These are phyloP conservation scores for Yamadazyma spencermartinsiae DNA, from an alignment of 1,139 yeast species.

Conservation along the genomic window DNA sequence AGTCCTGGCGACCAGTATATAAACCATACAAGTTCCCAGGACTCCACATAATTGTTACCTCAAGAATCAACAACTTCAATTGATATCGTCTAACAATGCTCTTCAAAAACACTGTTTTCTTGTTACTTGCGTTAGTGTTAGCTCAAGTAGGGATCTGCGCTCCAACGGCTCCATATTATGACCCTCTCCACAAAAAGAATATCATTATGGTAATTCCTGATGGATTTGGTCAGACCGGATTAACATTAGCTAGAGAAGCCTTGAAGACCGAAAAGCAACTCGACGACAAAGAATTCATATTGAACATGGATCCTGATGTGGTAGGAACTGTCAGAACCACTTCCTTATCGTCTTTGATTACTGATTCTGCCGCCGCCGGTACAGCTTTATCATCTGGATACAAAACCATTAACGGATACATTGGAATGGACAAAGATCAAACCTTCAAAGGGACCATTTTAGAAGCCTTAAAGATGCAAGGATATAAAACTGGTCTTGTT, in stretches of 20 bases:
- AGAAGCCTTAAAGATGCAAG: constrained; percentile 78
- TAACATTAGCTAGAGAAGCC: constrained; percentile 72
- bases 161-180: constrained; percentile 7
- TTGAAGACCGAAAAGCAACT: constrained; percentile 57
- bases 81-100: no score
- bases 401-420: constrained; percentile 82
- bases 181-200: constrained; percentile 33
- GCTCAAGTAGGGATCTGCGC: constrained; percentile 3
- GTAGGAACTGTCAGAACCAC: constrained; percentile 80
- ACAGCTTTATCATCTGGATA: constrained; percentile 82
- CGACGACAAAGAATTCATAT: constrained; percentile 42
- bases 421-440: constrained; percentile 64
- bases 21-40: no score
- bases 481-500: constrained; percentile 79
- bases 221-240: constrained; percentile 88
- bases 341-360: constrained; percentile 67
- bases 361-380: constrained; percentile 95
- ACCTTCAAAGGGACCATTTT: constrained; percentile 78
- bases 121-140: constrained; percentile 2
- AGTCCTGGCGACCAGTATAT: no score
- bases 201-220: constrained; percentile 86
- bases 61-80: no score
- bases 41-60: no score
- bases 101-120: constrained; percentile 1
- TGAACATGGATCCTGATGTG: constrained; percentile 63